These are phyloP conservation scores for Chimonanthus praecox DNA, from an alignment of 164 flowering plant species.

Conservation along the genomic window DNA sequence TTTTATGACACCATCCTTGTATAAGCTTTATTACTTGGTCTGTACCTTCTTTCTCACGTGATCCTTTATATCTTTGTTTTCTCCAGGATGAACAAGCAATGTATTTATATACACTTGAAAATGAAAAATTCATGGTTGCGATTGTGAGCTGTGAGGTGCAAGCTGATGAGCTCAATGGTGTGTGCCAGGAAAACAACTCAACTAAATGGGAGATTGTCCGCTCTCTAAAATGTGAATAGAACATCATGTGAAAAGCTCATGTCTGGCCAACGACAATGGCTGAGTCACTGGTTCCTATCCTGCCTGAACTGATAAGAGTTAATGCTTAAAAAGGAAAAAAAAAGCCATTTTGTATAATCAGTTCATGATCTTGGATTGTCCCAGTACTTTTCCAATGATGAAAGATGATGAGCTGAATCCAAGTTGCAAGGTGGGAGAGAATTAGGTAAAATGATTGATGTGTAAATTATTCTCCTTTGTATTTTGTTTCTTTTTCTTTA, in stretches of 20 bases:
- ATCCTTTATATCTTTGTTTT: neutral
- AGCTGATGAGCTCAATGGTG: conserved; percentile 11
- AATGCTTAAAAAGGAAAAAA: no score
- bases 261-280: neutral
- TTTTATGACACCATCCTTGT: no score
- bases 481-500: no score
- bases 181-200: conserved; percentile 20
- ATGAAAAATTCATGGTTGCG: conserved; percentile 66
- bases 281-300: neutral
- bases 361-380: no score
- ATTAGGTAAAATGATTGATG: no score
- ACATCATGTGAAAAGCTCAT: neutral
- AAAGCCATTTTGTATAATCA: no score
- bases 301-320: no score
- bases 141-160: conserved; percentile 47
- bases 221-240: conserved; percentile 41
- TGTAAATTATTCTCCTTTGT: no score
- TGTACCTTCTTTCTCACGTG: neutral
- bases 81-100: conserved; percentile 84
- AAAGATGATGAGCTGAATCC: no score
- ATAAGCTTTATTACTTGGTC: no score
- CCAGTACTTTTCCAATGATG: no score
- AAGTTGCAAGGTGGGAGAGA: no score
- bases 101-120: conserved; percentile 80
- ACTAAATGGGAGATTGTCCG: conserved; percentile 70